Base-by-base conservation (phyloP, 306 rosid genomes). In the Elaeagnus macrophylla region DNA sequence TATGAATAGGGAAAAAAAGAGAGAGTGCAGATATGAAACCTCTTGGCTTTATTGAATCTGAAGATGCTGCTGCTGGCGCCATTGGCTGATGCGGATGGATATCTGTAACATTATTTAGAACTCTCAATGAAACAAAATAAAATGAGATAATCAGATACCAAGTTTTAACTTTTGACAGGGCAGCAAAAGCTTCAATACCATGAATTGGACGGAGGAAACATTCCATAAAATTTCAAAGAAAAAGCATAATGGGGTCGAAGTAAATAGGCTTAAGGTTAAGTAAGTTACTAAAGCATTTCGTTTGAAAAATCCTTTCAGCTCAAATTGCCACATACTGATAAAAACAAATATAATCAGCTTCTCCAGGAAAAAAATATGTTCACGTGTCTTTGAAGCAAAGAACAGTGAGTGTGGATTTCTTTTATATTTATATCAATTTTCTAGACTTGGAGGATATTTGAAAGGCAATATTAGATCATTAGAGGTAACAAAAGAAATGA, bases 31-130 rank as follows among this genome's bases (percentile, higher is more conserved):
- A 67, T n/a, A 37, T 19, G 41, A 39, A 53, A 93, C 99, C 99
- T 87, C 82, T 75, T 14, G 99, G 83, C 36, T 83, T 79, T 25
- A 93, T 72, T 9, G 81, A 75, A 38, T 87, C 88, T 9, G 95
- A 65, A 65, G 85, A 75, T 51, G 83, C 77, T 66, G 65, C 68
- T 58, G 70, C 59, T 64, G 87, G 84, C 64, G 95, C 94, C 96
- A 87, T 87, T 20, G 69, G 10, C 36, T 16, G 58, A 61, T 53
- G 64, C 38, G 67, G 61, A 42, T n/a, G 69, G 53, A 69, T 58
- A 68, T 72, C 85, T 73, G 80, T 48, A 67, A 64, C 39, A 75
- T 7, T 44, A 6, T 51, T 20, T 0, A 1, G 36, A 19, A 54
- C 12, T 38, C 12, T 42, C 37, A 61, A 45, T 45, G 39, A 48